Evolutionary conservation across 2,329 filamentous ascomycete genomes (phyloP).

Genomic region (Trichoderma semiorbis): DNA sequence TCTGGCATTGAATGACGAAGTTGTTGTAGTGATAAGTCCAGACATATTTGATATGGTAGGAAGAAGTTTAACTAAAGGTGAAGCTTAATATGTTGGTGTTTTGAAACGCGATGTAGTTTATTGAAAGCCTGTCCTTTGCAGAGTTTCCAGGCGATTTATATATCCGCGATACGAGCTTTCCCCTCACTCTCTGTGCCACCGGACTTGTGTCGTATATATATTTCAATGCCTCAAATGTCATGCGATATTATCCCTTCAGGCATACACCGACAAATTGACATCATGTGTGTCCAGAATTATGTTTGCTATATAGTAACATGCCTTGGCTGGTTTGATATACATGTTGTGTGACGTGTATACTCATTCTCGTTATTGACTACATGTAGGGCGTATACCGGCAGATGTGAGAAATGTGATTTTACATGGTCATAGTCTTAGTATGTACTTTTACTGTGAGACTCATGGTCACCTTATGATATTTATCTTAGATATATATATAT

Average conservation of each 20-base stretch:
- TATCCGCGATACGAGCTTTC: background rate
- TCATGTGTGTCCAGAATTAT: background rate
- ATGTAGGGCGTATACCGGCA: no score
- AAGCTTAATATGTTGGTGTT: background rate
- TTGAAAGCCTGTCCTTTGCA: background rate
- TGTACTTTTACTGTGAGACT: no score
- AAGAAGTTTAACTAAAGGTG: background rate
- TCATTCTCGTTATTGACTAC: background rate
- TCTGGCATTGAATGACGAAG: background rate
- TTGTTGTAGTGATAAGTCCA: background rate
- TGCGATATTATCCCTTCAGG: background rate
- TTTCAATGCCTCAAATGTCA: background rate
- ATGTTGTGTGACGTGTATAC: background rate
- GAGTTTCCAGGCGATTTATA: background rate
- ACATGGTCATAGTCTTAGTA: no score
- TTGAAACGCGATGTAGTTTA: accelerated
- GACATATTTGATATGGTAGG: background rate
- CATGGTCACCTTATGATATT: no score
- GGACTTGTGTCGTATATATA: background rate
- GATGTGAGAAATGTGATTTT: no score
- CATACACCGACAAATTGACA: background rate
- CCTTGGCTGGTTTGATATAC: background rate
- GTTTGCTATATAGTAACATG: background rate
- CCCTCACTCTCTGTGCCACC: background rate
- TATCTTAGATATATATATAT: no score